Evolutionary conservation across 305 asterid species (phyloP).

Genomic region (Fraxinus sp.): DNA sequence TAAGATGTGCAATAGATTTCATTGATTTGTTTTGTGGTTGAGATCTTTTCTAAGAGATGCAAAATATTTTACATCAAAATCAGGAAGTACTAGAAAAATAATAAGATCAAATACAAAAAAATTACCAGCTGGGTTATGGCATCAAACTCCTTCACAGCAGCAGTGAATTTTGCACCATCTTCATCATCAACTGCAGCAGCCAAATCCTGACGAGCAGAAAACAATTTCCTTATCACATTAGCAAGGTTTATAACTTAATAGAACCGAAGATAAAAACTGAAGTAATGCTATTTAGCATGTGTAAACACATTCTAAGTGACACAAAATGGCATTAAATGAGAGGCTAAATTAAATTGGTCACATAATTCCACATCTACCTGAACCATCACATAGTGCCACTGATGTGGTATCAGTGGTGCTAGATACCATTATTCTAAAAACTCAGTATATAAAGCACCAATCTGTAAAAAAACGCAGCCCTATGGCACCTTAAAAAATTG

Average conservation of each 20-base stretch:
- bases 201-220: conserved; percentile 33
- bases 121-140: conserved; percentile 43
- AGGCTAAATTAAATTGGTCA: background rate
- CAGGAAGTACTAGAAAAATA: background rate
- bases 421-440: background rate
- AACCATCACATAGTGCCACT: background rate
- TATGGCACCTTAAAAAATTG: background rate
- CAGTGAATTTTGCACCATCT: conserved; percentile 35
- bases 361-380: background rate
- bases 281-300: background rate
- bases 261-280: background rate
- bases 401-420: background rate
- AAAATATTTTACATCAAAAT: background rate
- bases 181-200: conserved; percentile 46
- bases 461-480: background rate
- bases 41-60: background rate
- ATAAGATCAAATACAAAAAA: background rate
- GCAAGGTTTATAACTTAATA: background rate
- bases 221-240: background rate
- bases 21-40: background rate
- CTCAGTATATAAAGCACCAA: background rate
- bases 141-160: conserved; percentile 40
- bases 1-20: background rate
- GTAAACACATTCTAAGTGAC: background rate
- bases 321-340: background rate